Evolutionary conservation across 1,139 yeast species (phyloP), one percentile per base, ranked within the genome.

Genomic region (Pichia sp.): DNA sequence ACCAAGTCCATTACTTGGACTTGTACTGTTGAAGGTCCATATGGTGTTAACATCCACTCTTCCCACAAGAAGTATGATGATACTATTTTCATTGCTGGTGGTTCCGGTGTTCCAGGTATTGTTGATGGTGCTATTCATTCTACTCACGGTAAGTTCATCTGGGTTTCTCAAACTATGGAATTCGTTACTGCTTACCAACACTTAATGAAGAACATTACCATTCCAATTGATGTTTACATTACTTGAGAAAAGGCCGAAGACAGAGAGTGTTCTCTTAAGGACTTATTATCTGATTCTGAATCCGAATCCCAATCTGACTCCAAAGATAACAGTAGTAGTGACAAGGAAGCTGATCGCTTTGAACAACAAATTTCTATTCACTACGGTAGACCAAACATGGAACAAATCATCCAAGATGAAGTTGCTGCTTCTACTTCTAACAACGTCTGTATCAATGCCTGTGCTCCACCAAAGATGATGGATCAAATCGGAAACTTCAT

Each of bases 51-150:
- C 3, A 32, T 38, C 9, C 33, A 42, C 0, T 14, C 38, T 4
- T 43, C 30, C 58, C 61, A 75, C 20, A 61, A 62, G 21, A 64
- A 76, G 46, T 84, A 77, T 59, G 81, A 79, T 45, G 76, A 74
- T 44, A 68, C 74, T 4, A 63, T 83, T 18, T 69, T 85, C 42
- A 57, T 85, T 46, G 81, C 84, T 1, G 86, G 90, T 52, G 91
- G 91, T 39, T 79, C 82, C 48, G 95, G 94, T 53, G 73, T 85
- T 52, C 86, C 94, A 4, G 84, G 85, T 27, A 44, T 51, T 28
- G 70, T 65, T 48, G 67, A 69, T 36, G 75, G 70, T 54, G 71
- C 72, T 5, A 55, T 61, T 34, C 63, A 66, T 42, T 58, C 45
- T 14, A 10, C 42, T 2, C 27, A 22, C 3, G 50, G 47, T 21